These are phyloP conservation scores for Euphrasia arctica DNA, from an alignment of 305 asterid species.

Conservation along the genomic window DNA sequence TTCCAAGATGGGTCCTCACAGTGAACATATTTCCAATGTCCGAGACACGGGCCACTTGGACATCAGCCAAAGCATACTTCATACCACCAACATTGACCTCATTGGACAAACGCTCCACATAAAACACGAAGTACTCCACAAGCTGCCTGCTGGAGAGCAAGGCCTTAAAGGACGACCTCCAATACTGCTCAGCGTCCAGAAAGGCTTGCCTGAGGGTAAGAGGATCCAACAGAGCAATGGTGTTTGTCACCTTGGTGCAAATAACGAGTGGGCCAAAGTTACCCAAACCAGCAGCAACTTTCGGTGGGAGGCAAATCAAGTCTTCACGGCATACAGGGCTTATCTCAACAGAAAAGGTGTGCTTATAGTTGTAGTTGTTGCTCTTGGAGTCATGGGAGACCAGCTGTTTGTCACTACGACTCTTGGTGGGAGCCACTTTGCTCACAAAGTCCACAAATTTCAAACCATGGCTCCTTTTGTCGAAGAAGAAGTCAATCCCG, in stretches of 20 bases:
- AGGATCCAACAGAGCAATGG: conserved; percentile 36
- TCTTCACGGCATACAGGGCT: conserved; percentile 66
- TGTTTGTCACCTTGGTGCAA: conserved; percentile 10
- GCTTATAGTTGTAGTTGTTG: conserved; percentile 42
- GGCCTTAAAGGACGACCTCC: conserved; percentile 49
- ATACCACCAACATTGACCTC: conserved; percentile 46
- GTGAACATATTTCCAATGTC: conserved; percentile 47
- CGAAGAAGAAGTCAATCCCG: conserved; percentile 66
- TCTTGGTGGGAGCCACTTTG: conserved; percentile 45
- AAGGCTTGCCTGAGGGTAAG: conserved; percentile 40
- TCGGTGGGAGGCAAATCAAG: conserved; percentile 7
- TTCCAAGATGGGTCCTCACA: conserved; percentile 66
- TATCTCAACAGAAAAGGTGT: conserved; percentile 51
- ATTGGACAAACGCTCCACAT: conserved; percentile 36
- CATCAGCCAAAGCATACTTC: conserved; percentile 43
- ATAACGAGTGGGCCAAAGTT: conserved; percentile 7
- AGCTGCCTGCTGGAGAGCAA: conserved; percentile 47
- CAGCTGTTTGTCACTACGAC: conserved; percentile 54
- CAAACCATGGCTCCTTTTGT: conserved; percentile 49
- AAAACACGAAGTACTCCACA: conserved; percentile 50
- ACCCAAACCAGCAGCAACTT: conserved; percentile 5
- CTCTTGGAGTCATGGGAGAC: conserved; percentile 58
- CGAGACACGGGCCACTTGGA: conserved; percentile 49
- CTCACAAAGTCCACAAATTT: conserved; percentile 63
- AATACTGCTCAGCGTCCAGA: conserved; percentile 44